phyloP scores from a whole-genome alignment of 495 filamentous ascomycete species.

The Aspergillus leporis region DNA sequence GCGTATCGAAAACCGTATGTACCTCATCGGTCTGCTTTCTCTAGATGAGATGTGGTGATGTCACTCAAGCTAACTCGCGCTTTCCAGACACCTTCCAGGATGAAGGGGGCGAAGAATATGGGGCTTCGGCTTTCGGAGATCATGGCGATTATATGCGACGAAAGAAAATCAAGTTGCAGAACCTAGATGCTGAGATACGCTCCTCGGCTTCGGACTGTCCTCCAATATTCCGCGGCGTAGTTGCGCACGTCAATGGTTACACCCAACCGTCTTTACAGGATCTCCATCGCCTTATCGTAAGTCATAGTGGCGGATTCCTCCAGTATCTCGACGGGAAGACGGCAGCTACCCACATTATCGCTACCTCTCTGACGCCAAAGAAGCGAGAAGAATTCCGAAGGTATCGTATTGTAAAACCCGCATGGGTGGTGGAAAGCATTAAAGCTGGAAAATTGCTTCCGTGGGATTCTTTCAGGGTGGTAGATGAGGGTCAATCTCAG shows the following conservation, averaged over 20 bases:
- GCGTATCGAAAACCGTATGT: slow-evolving; percentile 70
- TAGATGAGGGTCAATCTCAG: slow-evolving; percentile 77
- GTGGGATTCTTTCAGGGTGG: slow-evolving; percentile 79
- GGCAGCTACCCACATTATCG: slow-evolving; percentile 90
- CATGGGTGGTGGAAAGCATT: slow-evolving; percentile 91
- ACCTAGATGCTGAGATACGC: slow-evolving; percentile 81
- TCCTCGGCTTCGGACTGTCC: slow-evolving; percentile 65
- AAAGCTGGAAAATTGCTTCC: slow-evolving; percentile 75
- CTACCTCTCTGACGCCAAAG: slow-evolving; percentile 84
- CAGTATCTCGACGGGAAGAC: slow-evolving; percentile 97
- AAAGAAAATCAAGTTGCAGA: slow-evolving; percentile 95
- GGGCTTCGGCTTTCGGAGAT: slow-evolving; percentile 80
- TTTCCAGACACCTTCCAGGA: slow-evolving; percentile 56
- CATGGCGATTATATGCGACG: slow-evolving; percentile 87
- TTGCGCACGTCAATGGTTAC: slow-evolving; percentile 90
- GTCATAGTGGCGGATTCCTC: slow-evolving; percentile 87
- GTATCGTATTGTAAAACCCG: slow-evolving; percentile 93
- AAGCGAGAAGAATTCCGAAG: slow-evolving; percentile 81
- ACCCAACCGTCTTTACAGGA: slow-evolving; percentile 89
- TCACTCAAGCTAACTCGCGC: slow-evolving; percentile 14
- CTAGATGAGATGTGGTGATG: background rate
- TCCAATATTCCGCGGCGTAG: slow-evolving; percentile 83
- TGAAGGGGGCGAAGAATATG: slow-evolving; percentile 91
- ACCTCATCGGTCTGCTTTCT: background rate
- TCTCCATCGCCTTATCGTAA: slow-evolving; percentile 80